Base-by-base conservation (phyloP, 371 early-diverging fungal species). In the Choanephora cucurbitarum region DNA sequence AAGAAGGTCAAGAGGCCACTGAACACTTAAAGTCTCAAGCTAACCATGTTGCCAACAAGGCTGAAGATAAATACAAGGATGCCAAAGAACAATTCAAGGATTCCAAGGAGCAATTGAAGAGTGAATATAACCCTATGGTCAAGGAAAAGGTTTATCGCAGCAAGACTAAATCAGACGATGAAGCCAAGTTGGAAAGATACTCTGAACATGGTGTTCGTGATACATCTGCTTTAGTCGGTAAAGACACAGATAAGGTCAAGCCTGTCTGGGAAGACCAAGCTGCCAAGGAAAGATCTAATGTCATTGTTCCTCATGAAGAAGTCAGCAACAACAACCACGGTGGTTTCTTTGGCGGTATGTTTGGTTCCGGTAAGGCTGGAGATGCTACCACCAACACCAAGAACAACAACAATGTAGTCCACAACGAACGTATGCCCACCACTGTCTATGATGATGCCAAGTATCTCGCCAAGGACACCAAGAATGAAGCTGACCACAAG, bases 221-320 rank as follows among this genome's bases (percentile, higher is more conserved):
- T 39, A 64, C 65, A n/a, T 31, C 37, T 18, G 33, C 6, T 14
- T 39, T 64, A 0, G 60, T 59, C 17, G 39, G 23, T 0, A 55
- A 60, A 10, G 65, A 65, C 9, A 56, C 60, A 11, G 41, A 65
- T 1, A 65, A 65, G 5, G 49, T 60, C 11, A 56, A 55, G 33
- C 34, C 28, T 34, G 60, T 65, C 21, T 65, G 65, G 65, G 49
- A 55, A 13, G 53, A 53, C n/a, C 41, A 53, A 19, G 21, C 6
- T 0, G 18, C 31, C 10, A 50, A 57, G 13, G 45, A 49, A 23
- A 34, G 50, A 15, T 8, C 13, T 7, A n/a, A 17, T 4, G 33
- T 31, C 18, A 34, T 43, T 28, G 46, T 28, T n/a, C 8, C 28
- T 19, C 42, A 39, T n/a, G 34, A 37, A 15, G 17, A 37, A 13